Conservation (phyloP, 2,329 filamentous ascomycete species). For the Zelopaecilomyces penicillatus region DNA sequence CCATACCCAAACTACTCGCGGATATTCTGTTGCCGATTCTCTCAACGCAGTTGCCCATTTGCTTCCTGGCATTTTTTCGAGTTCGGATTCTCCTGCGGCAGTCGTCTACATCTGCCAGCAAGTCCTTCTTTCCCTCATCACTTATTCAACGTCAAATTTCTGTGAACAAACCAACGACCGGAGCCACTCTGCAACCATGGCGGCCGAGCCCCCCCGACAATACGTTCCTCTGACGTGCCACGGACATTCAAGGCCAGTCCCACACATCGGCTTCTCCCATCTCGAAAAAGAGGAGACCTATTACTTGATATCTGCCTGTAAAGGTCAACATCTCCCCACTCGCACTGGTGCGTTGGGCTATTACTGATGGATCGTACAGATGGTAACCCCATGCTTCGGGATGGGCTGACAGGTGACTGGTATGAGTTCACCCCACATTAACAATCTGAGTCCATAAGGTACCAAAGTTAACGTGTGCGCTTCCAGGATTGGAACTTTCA, state of each 20-base stretch:
- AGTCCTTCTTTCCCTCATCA: too few species aligned
- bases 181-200: slow-evolving; percentile 19
- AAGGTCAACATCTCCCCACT: slow-evolving; percentile 46
- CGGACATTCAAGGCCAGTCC: slow-evolving; percentile 85
- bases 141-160: too few species aligned
- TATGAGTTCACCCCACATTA: slow-evolving; percentile 27
- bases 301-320: slow-evolving; percentile 89
- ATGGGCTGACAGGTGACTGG: slow-evolving; percentile 94
- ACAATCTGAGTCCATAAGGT: neutral
- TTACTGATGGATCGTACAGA: slow-evolving; percentile 44
- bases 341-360: slow-evolving; percentile 1
- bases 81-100: too few species aligned
- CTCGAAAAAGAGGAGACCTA: slow-evolving; percentile 76
- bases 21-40: too few species aligned
- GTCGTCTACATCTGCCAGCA: too few species aligned
- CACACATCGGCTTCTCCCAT: slow-evolving; percentile 83
- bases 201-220: slow-evolving; percentile 35
- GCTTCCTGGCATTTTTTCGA: too few species aligned
- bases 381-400: slow-evolving; percentile 96
- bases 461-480: slow-evolving; percentile 30
- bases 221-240: slow-evolving; percentile 90
- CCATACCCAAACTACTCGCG: too few species aligned
- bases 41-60: too few species aligned
- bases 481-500: slow-evolving; percentile 91
- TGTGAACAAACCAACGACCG: too few species aligned